These are phyloP conservation scores for Colletotrichum sp. DNA, from an alignment of 2,329 filamentous ascomycete species.

Conservation along the genomic window DNA sequence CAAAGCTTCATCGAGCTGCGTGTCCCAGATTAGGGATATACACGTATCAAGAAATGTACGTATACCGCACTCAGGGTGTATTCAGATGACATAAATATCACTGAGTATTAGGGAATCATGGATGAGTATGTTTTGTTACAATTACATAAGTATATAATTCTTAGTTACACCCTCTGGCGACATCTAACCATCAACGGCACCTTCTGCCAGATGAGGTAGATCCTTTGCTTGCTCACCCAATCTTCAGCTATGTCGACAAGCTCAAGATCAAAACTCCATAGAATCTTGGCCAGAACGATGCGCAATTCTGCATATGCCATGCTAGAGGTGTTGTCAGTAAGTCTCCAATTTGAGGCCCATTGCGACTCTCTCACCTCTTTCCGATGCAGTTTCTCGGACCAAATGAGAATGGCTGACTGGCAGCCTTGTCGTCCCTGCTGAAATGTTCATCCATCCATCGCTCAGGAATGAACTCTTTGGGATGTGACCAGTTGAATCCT, in stretches of 20 bases:
- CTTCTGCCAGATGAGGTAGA: conserved; percentile 44
- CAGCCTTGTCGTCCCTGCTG: conserved; percentile 26
- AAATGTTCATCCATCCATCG: conserved; percentile 35
- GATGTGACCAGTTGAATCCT: conserved; percentile 30
- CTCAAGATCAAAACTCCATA: conserved; percentile 51
- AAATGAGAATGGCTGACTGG: conserved; percentile 51
- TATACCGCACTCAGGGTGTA: not conserved
- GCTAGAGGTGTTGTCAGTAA: conserved; percentile 14
- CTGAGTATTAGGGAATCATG: not conserved
- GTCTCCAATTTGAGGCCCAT: too few species aligned
- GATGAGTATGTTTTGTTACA: not conserved
- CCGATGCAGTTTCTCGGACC: conserved; percentile 57
- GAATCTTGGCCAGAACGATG: conserved; percentile 46
- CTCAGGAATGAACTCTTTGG: conserved; percentile 42
- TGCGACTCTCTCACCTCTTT: conserved; percentile 39
- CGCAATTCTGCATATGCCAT: conserved; percentile 55
- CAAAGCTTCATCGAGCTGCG: not conserved
- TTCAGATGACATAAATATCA: not conserved
- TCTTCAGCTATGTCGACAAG: conserved; percentile 33
- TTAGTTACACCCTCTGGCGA: not conserved
- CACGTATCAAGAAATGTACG: not conserved
- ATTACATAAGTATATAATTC: not conserved
- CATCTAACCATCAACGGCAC: not conserved
- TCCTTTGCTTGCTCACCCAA: conserved; percentile 42
- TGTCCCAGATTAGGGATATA: not conserved